Percentiles rank a stretch among this genome's conserved stretches.
phyloP scores from a whole-genome alignment of 2,329 filamentous ascomycete species.

The Claviceps sp. region DNA sequence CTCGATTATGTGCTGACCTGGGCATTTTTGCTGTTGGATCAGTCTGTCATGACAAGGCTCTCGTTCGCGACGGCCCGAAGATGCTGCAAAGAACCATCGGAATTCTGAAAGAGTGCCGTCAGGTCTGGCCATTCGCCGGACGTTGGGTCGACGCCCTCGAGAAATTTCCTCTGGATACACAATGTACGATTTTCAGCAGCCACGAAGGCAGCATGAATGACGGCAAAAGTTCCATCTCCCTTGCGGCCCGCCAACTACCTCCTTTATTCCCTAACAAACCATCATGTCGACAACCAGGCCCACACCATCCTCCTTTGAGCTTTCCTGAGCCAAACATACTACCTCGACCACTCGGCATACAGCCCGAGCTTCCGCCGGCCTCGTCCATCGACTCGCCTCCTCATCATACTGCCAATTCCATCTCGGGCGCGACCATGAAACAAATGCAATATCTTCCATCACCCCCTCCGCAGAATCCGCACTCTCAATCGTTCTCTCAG shows the following conservation, averaged over 20 bases:
- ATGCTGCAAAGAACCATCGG: conserved; percentile 33
- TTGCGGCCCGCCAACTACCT: conserved; percentile 10
- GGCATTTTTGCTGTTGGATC: background rate
- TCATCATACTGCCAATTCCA: conserved; percentile 3
- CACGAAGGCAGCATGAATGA: conserved; percentile 38
- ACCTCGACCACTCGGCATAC: conserved; percentile 10
- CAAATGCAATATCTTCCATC: conserved; percentile 2
- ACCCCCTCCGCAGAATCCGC: conserved; percentile 5
- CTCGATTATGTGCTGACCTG: background rate
- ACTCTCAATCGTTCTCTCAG: conserved; percentile 1
- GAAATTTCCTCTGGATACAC: conserved; percentile 31
- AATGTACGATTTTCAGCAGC: conserved; percentile 20
- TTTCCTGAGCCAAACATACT: conserved; percentile 9
- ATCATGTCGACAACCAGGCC: background rate
- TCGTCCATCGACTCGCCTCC: conserved; percentile 7
- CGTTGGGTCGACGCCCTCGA: conserved; percentile 38
- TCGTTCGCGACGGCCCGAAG: conserved; percentile 26
- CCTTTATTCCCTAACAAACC: conserved; percentile 3
- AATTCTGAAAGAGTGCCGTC: conserved; percentile 34
- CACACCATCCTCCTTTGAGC: conserved; percentile 3
- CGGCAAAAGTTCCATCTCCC: conserved; percentile 23
- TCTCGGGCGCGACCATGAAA: background rate
- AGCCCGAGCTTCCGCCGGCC: conserved; percentile 10
- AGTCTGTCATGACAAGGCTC: conserved; percentile 29
- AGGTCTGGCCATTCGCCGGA: conserved; percentile 38